Conservation (phyloP, 768 basidiomycete genomes). For the Phlebiopsis flavidoalba region DNA sequence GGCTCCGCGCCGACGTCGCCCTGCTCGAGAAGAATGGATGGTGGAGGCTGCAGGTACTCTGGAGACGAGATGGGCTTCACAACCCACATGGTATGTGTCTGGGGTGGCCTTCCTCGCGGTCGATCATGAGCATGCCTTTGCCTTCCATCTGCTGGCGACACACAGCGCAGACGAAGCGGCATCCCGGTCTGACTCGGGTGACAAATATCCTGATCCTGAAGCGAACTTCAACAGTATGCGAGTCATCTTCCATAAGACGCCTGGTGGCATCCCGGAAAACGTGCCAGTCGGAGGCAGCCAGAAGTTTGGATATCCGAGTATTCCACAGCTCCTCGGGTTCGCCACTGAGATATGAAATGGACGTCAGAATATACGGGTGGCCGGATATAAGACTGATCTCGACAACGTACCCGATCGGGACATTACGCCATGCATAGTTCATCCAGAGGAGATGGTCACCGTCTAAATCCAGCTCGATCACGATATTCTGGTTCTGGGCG, state of each 20-base stretch:
- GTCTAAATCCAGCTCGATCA: constrained; percentile 90
- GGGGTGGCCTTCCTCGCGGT: constrained; percentile 82
- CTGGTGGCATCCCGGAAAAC: constrained; percentile 87
- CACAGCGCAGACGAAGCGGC: constrained; percentile 10
- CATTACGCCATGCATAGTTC: constrained; percentile 91
- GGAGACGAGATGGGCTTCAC: constrained; percentile 76
- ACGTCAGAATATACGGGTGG: constrained; percentile 12
- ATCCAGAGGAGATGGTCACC: constrained; percentile 95
- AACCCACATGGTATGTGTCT: constrained; percentile 98
- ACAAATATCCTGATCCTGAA: constrained; percentile 71
- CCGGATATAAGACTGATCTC: not conserved
- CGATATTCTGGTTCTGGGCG: constrained; percentile 93
- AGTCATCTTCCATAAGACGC: constrained; percentile 84
- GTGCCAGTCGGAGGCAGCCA: constrained; percentile 73
- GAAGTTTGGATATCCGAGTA: constrained; percentile 73
- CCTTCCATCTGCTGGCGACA: constrained; percentile 90
- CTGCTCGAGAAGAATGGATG: constrained; percentile 51
- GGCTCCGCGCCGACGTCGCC: constrained; percentile 36
- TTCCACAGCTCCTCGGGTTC: constrained; percentile 78
- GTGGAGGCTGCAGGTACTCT: constrained; percentile 62
- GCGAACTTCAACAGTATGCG: constrained; percentile 87
- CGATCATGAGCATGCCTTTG: constrained; percentile 97
- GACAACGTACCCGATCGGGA: constrained; percentile 74
- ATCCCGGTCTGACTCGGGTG: no score
- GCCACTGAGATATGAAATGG: constrained; percentile 43